A percentile compares a stretch with the other conserved stretches of the same genome.
Conservation (phyloP, 768 basidiomycete genomes). For the Lactifluus subvellereus region DNA sequence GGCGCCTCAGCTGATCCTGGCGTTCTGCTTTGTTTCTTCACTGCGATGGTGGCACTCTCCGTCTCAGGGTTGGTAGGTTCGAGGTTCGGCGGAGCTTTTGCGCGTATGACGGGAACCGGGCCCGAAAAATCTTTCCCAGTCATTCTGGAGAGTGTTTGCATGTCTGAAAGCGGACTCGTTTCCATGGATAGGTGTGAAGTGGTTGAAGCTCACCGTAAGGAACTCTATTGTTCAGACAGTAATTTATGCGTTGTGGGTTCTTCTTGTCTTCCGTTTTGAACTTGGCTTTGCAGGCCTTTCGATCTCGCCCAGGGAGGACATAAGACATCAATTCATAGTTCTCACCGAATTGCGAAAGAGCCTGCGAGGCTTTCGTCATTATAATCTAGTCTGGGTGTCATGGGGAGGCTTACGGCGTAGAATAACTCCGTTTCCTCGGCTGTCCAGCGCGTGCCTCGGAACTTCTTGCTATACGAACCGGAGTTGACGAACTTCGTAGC, state of each 20-base stretch:
- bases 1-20: constrained; percentile 10
- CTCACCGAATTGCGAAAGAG: constrained; percentile 84
- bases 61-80: constrained; percentile 26
- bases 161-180: constrained; percentile 42
- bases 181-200: neutral
- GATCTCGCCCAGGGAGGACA: constrained; percentile 75
- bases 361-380: constrained; percentile 41
- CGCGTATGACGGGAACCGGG: constrained; percentile 63
- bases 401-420: constrained; percentile 56
- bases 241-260: constrained; percentile 68
- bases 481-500: constrained; percentile 83
- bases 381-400: neutral
- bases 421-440: constrained; percentile 87
- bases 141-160: constrained; percentile 66
- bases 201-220: constrained; percentile 60
- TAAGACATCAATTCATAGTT: constrained; percentile 91
- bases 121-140: constrained; percentile 85
- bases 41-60: neutral
- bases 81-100: constrained; percentile 35
- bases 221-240: constrained; percentile 64
- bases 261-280: constrained; percentile 87
- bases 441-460: constrained; percentile 81
- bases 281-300: constrained; percentile 89
- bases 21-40: constrained; percentile 20
- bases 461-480: constrained; percentile 71